Conservation (phyloP, 2,329 filamentous ascomycete genomes). For the Podosphaera xanthii region DNA sequence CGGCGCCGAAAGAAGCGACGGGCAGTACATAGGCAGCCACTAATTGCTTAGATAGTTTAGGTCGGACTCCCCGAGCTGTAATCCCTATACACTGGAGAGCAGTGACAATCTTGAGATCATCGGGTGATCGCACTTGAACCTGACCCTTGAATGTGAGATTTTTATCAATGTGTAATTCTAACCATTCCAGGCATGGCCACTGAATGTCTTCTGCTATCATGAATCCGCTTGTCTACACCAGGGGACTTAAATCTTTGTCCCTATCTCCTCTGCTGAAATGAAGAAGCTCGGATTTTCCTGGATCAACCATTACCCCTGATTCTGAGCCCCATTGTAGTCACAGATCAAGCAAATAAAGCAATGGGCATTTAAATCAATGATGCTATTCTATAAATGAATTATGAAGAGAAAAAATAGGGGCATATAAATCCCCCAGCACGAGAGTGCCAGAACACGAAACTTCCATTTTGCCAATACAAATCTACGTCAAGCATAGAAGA, state of each 20-base stretch:
- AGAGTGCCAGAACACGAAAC: too few species aligned
- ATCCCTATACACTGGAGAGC: not conserved
- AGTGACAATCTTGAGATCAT: not conserved
- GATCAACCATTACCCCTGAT: not conserved
- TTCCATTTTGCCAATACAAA: too few species aligned
- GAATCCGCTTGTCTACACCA: not conserved
- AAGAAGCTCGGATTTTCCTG: not conserved
- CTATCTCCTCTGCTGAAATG: not conserved
- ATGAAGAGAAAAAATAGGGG: too few species aligned
- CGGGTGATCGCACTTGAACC: not conserved
- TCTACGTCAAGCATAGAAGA: too few species aligned
- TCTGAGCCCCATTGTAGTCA: not conserved
- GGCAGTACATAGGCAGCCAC: not conserved
- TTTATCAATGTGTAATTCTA: not conserved
- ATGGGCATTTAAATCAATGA: too few species aligned
- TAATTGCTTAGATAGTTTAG: not conserved
- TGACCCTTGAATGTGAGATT: not conserved
- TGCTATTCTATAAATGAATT: too few species aligned
- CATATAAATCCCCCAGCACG: too few species aligned
- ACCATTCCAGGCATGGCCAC: not conserved
- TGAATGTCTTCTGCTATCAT: not conserved
- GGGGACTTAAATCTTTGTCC: not conserved
- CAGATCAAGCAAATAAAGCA: too few species aligned
- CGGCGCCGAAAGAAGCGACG: not conserved
- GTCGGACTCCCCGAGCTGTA: not conserved